Evolutionary conservation across 1,284 basidiomycete species (phyloP).

Genomic region (Boletellus sp.): DNA sequence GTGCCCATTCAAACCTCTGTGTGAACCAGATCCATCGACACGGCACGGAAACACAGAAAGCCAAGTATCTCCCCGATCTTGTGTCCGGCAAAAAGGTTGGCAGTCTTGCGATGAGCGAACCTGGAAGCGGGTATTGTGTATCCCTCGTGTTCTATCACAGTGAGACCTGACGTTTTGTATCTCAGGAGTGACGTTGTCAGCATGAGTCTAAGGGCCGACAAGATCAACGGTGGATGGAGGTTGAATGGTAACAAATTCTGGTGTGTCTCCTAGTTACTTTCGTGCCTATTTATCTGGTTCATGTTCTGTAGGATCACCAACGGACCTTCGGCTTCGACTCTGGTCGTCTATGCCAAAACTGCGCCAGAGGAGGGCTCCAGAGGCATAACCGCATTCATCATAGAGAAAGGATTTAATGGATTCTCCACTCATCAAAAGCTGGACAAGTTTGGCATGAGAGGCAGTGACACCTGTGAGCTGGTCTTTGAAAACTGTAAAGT

Average conservation of each 20-base stretch:
- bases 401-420: constrained; percentile 78
- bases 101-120: constrained; percentile 91
- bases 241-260: constrained; percentile 93
- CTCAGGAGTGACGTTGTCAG: constrained; percentile 80
- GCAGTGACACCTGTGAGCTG: constrained; percentile 91
- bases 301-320: constrained; percentile 83
- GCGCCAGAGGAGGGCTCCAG: constrained; percentile 75
- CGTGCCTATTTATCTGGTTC: background rate
- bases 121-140: constrained; percentile 61
- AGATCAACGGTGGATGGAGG: constrained; percentile 70
- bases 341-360: constrained; percentile 93
- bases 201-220: constrained; percentile 82
- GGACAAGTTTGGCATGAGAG: constrained; percentile 96
- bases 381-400: constrained; percentile 90
- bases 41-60: constrained; percentile 83
- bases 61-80: constrained; percentile 84
- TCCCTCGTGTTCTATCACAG: background rate
- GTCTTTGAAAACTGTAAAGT: constrained; percentile 91
- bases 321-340: constrained; percentile 83
- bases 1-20: constrained; percentile 83
- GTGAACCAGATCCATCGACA: constrained; percentile 88
- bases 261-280: constrained; percentile 41
- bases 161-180: constrained; percentile 4
- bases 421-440: constrained; percentile 89
- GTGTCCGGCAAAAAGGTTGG: constrained; percentile 84